A percentile compares a stretch with the other conserved stretches of the same genome.
Evolutionary conservation across 2,329 filamentous ascomycete genomes (phyloP).

Genomic region (Alternaria sp.): DNA sequence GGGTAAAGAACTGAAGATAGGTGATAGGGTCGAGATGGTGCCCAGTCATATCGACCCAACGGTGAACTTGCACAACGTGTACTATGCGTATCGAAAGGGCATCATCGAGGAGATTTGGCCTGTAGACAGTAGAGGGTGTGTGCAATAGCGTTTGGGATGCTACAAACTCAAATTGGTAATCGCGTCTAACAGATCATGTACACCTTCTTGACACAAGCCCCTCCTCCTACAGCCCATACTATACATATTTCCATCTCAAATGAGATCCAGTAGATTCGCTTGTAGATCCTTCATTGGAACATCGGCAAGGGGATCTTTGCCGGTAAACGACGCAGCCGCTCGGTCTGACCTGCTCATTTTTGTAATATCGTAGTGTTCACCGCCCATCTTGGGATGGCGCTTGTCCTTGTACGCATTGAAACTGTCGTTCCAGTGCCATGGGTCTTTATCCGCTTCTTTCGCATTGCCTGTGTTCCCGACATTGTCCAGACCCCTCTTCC

Average conservation of each 20-base stretch:
- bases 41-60: slow-evolving; percentile 64
- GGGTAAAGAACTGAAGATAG: slow-evolving; percentile 48
- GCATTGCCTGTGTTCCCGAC: neutral
- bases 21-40: slow-evolving; percentile 60
- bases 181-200: neutral
- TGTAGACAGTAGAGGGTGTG: slow-evolving; percentile 59
- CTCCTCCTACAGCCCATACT: neutral
- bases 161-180: neutral
- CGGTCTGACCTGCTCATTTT: slow-evolving; percentile 22
- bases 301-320: slow-evolving; percentile 21
- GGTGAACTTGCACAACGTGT: slow-evolving; percentile 60
- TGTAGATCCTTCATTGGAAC: slow-evolving; percentile 12
- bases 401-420: slow-evolving; percentile 16
- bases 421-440: slow-evolving; percentile 18
- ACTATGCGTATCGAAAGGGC: slow-evolving; percentile 58
- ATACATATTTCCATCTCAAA: neutral
- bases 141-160: slow-evolving; percentile 48
- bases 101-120: slow-evolving; percentile 60
- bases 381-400: slow-evolving; percentile 5
- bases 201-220: neutral
- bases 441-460: slow-evolving; percentile 10
- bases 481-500: neutral
- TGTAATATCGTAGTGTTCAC: slow-evolving; percentile 28
- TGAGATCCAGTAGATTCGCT: slow-evolving; percentile 11
- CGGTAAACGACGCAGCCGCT: slow-evolving; percentile 10